Evolutionary conservation across 495 filamentous ascomycete species (phyloP).

Genomic region (Immersiella caudata): DNA sequence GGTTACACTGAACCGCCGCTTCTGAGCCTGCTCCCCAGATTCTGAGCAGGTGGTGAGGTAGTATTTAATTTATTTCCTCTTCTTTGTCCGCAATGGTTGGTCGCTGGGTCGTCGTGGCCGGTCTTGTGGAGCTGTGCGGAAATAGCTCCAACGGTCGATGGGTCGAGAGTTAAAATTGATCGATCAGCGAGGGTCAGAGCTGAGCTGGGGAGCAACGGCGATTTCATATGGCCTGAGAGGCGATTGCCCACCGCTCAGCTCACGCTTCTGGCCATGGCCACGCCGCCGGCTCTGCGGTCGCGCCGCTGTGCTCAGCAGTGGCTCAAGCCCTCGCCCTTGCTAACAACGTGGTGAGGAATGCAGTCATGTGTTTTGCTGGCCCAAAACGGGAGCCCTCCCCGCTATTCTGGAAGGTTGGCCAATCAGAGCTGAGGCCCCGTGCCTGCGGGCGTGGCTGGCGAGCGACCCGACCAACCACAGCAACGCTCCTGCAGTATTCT

Average conservation of each 20-base stretch:
- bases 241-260: not conserved
- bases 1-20: not conserved
- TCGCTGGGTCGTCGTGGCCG: not conserved
- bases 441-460: conserved; percentile 2
- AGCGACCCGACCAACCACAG: not conserved
- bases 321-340: not conserved
- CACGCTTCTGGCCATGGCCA: not conserved
- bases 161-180: not conserved
- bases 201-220: not conserved
- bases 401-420: not conserved
- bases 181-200: not conserved
- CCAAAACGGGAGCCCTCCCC: not conserved
- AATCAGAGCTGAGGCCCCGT: not conserved
- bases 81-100: not conserved
- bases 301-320: not conserved
- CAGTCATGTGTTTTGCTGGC: not conserved
- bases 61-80: not conserved
- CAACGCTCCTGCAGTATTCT: not conserved
- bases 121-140: not conserved
- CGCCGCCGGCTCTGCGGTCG: not conserved
- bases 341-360: not conserved
- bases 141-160: not conserved
- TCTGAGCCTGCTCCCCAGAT: not conserved
- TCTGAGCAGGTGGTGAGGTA: not conserved
- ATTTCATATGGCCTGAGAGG: not conserved